A percentile compares a stretch with the other conserved stretches of the same genome.
Conservation (phyloP, 331 rosid species). For the Prunus yedoensis region DNA sequence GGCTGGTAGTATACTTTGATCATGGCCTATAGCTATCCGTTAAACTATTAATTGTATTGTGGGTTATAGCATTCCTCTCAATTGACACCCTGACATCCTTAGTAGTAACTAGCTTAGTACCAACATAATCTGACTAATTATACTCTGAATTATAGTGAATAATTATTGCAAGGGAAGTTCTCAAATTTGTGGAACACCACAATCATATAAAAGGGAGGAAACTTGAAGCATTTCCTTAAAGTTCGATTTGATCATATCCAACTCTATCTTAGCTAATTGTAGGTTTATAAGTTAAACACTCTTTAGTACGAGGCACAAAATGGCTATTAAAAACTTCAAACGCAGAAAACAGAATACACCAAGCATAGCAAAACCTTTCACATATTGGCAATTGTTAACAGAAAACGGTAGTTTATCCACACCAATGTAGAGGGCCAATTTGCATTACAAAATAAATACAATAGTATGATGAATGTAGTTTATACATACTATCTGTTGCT, state of each 20-base stretch:
- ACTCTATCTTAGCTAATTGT: background rate
- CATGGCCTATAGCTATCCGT: no score
- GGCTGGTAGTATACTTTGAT: no score
- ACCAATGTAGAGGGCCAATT: background rate
- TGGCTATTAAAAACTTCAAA: background rate
- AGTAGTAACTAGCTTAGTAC: background rate
- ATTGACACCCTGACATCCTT: background rate
- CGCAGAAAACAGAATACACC: background rate
- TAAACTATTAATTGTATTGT: no score
- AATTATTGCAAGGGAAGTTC: background rate
- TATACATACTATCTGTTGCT: constrained; percentile 48
- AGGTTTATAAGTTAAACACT: background rate
- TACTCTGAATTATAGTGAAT: background rate
- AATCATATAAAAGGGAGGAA: background rate
- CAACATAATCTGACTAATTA: background rate
- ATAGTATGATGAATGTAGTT: background rate
- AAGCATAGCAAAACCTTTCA: background rate
- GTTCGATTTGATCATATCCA: background rate
- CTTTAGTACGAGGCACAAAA: background rate
- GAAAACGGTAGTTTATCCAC: background rate
- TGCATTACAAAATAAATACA: background rate
- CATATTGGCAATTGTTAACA: background rate
- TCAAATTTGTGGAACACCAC: background rate
- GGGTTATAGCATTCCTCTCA: no score
- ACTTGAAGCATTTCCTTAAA: background rate